Percentiles rank a stretch among this genome's conserved stretches.
These are phyloP conservation scores for Nakazawaea sp. DNA, from an alignment of 805 yeast species.

Conservation along the genomic window DNA sequence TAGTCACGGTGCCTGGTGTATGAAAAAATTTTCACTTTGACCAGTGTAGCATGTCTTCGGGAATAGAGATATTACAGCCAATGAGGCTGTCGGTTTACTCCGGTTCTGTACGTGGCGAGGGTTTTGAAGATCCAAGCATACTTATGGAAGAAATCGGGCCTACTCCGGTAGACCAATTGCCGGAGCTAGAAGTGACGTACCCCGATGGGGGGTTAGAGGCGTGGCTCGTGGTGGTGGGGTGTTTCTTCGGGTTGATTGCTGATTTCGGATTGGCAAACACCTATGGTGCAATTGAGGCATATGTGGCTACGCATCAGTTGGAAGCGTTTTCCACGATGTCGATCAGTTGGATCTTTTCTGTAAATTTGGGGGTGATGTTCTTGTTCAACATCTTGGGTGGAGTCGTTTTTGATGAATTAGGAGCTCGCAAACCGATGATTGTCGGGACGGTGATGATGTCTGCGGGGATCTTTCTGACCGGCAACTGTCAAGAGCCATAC, in stretches of 20 bases:
- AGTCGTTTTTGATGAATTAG: constrained; percentile 48
- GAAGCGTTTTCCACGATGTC: constrained; percentile 34
- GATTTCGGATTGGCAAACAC: constrained; percentile 37
- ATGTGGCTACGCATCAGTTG: constrained; percentile 50
- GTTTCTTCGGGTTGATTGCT: constrained; percentile 47
- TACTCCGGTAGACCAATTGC: no score
- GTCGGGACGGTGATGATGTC: constrained; percentile 34
- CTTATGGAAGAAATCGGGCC: no score
- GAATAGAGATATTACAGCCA: no score
- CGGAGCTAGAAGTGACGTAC: no score
- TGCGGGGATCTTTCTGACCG: constrained; percentile 44
- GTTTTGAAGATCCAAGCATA: no score
- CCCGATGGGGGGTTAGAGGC: constrained; percentile 61
- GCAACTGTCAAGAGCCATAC: constrained; percentile 30
- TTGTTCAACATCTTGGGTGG: constrained; percentile 54
- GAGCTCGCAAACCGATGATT: constrained; percentile 35
- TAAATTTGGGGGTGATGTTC: no score
- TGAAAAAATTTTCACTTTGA: no score
- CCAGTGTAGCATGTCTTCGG: no score
- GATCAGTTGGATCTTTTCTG: constrained; percentile 61
- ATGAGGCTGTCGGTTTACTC: no score
- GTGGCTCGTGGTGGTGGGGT: constrained; percentile 49
- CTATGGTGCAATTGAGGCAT: constrained; percentile 54
- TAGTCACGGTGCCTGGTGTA: no score
- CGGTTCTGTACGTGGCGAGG: no score